Percentiles rank a stretch among this genome's conserved stretches.
phyloP scores from a whole-genome alignment of 108 stramenopile species.

The Nitzschia sp. region DNA sequence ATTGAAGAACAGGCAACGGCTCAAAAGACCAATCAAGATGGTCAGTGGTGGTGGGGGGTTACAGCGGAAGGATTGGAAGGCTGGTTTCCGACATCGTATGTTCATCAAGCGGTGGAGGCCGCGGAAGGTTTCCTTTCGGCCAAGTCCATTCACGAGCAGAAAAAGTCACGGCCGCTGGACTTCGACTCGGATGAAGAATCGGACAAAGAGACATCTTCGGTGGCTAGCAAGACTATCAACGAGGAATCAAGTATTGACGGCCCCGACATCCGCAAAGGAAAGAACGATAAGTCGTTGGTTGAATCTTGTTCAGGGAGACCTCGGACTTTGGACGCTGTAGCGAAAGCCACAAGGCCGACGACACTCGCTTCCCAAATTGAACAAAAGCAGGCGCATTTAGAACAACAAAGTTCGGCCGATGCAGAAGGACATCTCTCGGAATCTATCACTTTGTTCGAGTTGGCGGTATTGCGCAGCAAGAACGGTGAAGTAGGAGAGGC shows the following conservation, averaged over 20 bases:
- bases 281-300: too few species aligned
- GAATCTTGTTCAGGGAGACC: too few species aligned
- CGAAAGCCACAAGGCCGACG: not conserved
- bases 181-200: slow-evolving; percentile 42
- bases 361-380: slow-evolving; percentile 22
- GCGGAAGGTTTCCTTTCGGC: slow-evolving; percentile 58
- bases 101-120: slow-evolving; percentile 50
- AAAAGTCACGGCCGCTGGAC: slow-evolving; percentile 41
- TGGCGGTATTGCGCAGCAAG: slow-evolving; percentile 34
- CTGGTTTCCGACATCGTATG: slow-evolving; percentile 49
- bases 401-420: slow-evolving; percentile 13
- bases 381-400: slow-evolving; percentile 16
- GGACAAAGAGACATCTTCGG: slow-evolving; percentile 2
- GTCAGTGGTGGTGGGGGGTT: slow-evolving; percentile 57
- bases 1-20: slow-evolving; percentile 17
- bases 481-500: slow-evolving; percentile 19
- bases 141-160: slow-evolving; percentile 42
- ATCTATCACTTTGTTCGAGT: slow-evolving; percentile 34
- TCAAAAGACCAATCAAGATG: slow-evolving; percentile 25
- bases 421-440: too few species aligned
- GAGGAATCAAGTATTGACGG: not conserved
- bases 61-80: slow-evolving; percentile 47
- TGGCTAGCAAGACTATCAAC: not conserved
- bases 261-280: not conserved
- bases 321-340: not conserved